phyloP scores from a whole-genome alignment of 2,329 filamentous ascomycete genomes.

The Domatiomyces globalis region DNA sequence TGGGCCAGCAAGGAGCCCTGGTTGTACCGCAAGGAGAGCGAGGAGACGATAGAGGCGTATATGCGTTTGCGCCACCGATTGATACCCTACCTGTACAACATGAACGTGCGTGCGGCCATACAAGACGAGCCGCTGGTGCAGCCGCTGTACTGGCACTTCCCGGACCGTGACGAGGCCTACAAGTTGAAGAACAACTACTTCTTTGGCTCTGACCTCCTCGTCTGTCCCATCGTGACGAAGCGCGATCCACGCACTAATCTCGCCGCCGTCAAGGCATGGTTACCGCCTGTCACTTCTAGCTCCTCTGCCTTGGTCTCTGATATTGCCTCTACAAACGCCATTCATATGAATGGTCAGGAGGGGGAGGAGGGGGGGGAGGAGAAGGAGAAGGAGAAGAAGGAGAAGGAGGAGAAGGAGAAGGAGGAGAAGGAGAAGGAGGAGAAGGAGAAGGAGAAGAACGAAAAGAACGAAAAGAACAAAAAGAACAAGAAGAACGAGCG shows the following conservation, averaged over 20 bases:
- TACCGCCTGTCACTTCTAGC: slow-evolving; percentile 30
- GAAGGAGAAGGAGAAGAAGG: too few species aligned
- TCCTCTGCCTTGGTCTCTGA: not conserved
- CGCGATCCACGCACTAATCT: slow-evolving; percentile 34
- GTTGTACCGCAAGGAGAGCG: slow-evolving; percentile 37
- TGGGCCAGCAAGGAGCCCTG: slow-evolving; percentile 52
- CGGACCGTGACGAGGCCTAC: slow-evolving; percentile 41
- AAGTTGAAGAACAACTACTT: slow-evolving; percentile 43
- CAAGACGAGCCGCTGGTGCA: slow-evolving; percentile 41
- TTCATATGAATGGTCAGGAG: not conserved
- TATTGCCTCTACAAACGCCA: not conserved
- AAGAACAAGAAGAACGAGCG: too few species aligned
- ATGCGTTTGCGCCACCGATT: slow-evolving; percentile 44
- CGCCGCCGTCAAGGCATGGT: slow-evolving; percentile 40
- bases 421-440: too few species aligned
- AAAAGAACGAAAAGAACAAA: too few species aligned
- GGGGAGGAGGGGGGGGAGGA: too few species aligned
- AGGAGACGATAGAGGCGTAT: slow-evolving; percentile 35
- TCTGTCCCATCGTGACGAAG: slow-evolving; percentile 42
- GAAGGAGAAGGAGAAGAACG: too few species aligned
- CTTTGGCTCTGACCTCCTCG: slow-evolving; percentile 44
- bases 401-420: too few species aligned
- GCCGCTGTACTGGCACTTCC: slow-evolving; percentile 50
- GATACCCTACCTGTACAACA: slow-evolving; percentile 47
- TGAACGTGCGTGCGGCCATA: slow-evolving; percentile 35